Percentiles rank a stretch among this genome's conserved stretches.
These are phyloP conservation scores for Colletotrichum graminicola DNA, from an alignment of 2,329 filamentous ascomycete genomes.

Conservation along the genomic window DNA sequence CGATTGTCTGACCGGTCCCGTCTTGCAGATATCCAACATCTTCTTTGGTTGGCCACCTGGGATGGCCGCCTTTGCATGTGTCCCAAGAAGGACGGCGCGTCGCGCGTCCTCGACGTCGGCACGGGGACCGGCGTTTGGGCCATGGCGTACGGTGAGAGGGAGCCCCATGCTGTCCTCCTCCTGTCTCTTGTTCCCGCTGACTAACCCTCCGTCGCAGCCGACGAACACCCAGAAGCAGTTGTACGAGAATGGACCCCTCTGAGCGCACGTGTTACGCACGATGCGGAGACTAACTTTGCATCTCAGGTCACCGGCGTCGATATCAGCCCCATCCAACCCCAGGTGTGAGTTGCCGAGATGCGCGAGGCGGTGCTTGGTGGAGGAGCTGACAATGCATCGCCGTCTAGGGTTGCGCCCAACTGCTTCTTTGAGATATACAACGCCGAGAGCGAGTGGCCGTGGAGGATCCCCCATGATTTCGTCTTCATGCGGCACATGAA, in stretches of 20 bases:
- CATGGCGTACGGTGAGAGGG: slow-evolving; percentile 45
- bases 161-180: background rate
- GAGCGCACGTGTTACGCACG: background rate
- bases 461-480: slow-evolving; percentile 50
- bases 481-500: slow-evolving; percentile 52
- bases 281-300: background rate
- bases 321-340: slow-evolving; percentile 52
- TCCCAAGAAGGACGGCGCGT: slow-evolving; percentile 44
- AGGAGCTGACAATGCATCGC: slow-evolving; percentile 43
- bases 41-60: slow-evolving; percentile 51
- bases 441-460: slow-evolving; percentile 51
- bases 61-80: slow-evolving; percentile 48
- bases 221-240: slow-evolving; percentile 50
- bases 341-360: slow-evolving; percentile 46
- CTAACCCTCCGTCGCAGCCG: slow-evolving; percentile 38
- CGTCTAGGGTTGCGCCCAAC: slow-evolving; percentile 56
- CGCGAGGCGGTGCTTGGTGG: slow-evolving; percentile 43
- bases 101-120: slow-evolving; percentile 45
- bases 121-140: slow-evolving; percentile 47
- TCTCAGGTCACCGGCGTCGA: slow-evolving; percentile 48
- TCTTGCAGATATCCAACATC: slow-evolving; percentile 52
- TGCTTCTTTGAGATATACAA: slow-evolving; percentile 58
- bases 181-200: slow-evolving; percentile 44
- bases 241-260: slow-evolving; percentile 30
- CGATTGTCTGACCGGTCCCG: background rate